These are phyloP conservation scores for Hypsizygus marmoreus DNA, from an alignment of 768 basidiomycete genomes.

Conservation along the genomic window DNA sequence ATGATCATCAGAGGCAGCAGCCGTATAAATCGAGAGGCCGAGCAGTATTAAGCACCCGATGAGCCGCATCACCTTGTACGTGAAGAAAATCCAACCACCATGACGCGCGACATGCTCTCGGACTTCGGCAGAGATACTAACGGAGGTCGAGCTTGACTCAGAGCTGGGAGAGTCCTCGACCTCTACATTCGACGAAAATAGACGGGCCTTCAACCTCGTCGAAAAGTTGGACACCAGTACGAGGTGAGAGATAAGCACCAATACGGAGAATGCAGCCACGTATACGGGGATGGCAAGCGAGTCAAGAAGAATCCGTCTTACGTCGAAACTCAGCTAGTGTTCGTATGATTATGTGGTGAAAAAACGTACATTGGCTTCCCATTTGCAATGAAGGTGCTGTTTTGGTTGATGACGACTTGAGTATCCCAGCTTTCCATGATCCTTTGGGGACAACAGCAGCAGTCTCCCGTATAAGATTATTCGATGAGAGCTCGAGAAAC, in stretches of 20 bases:
- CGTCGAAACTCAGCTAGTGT: background rate
- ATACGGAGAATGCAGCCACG: slow-evolving; percentile 17
- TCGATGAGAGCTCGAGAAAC: no score
- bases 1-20: slow-evolving; percentile 33
- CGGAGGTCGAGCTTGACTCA: background rate
- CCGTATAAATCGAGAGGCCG: slow-evolving; percentile 46
- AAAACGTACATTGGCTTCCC: slow-evolving; percentile 1
- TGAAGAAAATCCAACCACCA: slow-evolving; percentile 50
- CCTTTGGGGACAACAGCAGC: no score
- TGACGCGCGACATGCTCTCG: slow-evolving; percentile 40
- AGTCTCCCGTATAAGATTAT: no score
- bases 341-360: background rate
- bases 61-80: slow-evolving; percentile 47
- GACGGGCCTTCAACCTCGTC: slow-evolving; percentile 6
- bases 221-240: slow-evolving; percentile 8
- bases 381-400: background rate
- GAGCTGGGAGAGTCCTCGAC: slow-evolving; percentile 3
- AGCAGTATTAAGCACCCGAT: slow-evolving; percentile 49
- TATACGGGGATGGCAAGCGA: slow-evolving; percentile 19
- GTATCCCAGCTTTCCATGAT: no score
- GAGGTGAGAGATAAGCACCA: slow-evolving; percentile 15
- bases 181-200: background rate
- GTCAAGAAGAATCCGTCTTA: slow-evolving; percentile 6
- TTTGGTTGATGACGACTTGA: slow-evolving; percentile 3
- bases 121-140: slow-evolving; percentile 28